Evolutionary conservation across 2,329 filamentous ascomycete genomes (phyloP).

Genomic region (Aspergillus sclerotialis): DNA sequence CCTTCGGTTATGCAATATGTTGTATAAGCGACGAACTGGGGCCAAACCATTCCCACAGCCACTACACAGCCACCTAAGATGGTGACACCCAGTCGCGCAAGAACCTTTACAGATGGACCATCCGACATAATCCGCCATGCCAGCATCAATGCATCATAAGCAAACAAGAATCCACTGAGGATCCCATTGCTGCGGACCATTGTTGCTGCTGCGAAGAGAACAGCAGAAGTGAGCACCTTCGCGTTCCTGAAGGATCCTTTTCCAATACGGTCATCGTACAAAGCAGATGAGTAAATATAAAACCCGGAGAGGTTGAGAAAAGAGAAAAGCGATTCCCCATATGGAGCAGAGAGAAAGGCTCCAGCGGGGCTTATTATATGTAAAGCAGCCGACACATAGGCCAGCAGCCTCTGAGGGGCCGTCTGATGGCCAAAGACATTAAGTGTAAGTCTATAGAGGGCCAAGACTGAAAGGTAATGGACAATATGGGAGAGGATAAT

Average conservation of each 20-base stretch:
- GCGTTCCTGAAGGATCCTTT: conserved; percentile 32
- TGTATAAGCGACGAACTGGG: conserved; percentile 68
- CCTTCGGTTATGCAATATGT: conserved; percentile 54
- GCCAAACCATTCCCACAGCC: conserved; percentile 59
- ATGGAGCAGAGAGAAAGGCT: conserved; percentile 81
- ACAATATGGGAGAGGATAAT: conserved; percentile 63
- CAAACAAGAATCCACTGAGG: conserved; percentile 70
- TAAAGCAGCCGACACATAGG: conserved; percentile 61
- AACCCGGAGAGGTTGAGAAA: conserved; percentile 69
- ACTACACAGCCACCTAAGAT: conserved; percentile 62
- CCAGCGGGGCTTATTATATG: conserved; percentile 84
- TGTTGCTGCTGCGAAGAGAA: conserved; percentile 64
- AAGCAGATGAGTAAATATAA: conserved; percentile 55
- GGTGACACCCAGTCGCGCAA: conserved; percentile 52
- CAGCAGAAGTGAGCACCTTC: conserved; percentile 55
- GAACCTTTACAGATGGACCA: conserved; percentile 27
- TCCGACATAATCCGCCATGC: conserved; percentile 36
- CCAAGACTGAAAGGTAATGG: conserved; percentile 68
- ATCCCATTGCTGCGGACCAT: conserved; percentile 80
- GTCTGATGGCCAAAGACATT: conserved; percentile 44
- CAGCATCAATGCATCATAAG: conserved; percentile 50
- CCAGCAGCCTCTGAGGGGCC: conserved; percentile 19
- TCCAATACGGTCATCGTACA: conserved; percentile 24
- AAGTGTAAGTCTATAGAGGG: conserved; percentile 61
- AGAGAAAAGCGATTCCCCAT: conserved; percentile 73